Conservation (phyloP, 805 yeast genomes). For the Spathaspora arborariae region DNA sequence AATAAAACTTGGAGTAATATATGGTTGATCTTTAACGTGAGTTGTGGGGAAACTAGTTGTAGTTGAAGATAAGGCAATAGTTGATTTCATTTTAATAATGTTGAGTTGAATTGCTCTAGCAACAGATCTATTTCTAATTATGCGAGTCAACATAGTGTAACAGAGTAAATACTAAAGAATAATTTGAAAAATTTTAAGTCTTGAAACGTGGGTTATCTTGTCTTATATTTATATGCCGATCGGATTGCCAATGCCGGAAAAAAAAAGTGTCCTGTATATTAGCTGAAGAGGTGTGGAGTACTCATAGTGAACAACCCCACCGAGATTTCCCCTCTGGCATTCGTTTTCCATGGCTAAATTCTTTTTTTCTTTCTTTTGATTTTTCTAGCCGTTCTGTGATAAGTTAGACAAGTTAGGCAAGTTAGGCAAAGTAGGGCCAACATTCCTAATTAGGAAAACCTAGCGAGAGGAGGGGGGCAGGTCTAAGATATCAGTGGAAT, state of each 20-base stretch:
- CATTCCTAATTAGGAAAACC: not conserved
- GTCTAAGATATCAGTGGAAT: not conserved
- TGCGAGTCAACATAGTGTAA: not conserved
- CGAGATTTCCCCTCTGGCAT: not conserved
- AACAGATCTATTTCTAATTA: not conserved
- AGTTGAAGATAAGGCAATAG: conserved; percentile 27
- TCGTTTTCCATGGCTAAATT: not conserved
- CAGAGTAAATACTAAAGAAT: not conserved
- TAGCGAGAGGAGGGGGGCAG: not conserved
- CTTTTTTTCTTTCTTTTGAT: not conserved
- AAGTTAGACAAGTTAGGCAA: too few relatives aligned
- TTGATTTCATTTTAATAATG: conserved; percentile 9
- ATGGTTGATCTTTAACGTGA: conserved; percentile 42
- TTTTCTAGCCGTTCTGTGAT: not conserved
- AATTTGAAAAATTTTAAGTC: too few relatives aligned
- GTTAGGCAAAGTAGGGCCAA: not conserved
- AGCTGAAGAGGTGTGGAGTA: not conserved
- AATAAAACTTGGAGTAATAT: conserved; percentile 48
- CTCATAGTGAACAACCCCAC: not conserved
- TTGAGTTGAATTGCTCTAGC: not conserved
- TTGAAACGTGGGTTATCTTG: not conserved
- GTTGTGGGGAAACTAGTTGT: conserved; percentile 36
- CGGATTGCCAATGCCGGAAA: not conserved
- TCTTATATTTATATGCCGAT: not conserved
- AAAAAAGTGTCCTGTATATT: not conserved